These are phyloP conservation scores for Monosporascus ibericus DNA, from an alignment of 2,329 filamentous ascomycete species.

Conservation along the genomic window DNA sequence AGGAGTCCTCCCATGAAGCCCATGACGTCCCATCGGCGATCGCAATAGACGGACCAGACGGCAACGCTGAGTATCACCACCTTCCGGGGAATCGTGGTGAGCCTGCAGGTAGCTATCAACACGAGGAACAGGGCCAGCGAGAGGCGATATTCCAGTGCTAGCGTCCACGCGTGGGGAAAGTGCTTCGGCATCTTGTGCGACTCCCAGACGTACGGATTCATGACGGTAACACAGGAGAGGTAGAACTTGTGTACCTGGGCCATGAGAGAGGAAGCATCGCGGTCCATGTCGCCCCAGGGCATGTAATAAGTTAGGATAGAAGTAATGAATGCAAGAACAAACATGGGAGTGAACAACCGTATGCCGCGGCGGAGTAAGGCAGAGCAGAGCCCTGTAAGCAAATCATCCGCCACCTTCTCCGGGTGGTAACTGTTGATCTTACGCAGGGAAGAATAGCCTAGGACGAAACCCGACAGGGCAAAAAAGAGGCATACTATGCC, in stretches of 20 bases:
- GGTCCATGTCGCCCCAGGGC: neutral
- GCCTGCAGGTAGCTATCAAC: neutral
- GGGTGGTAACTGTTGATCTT: neutral
- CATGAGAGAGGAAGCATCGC: neutral
- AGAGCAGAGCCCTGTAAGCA: conserved; percentile 1
- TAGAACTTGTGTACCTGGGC: neutral
- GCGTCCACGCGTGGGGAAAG: conserved; percentile 1
- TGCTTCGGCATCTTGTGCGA: neutral
- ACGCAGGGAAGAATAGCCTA: neutral
- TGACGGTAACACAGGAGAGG: neutral
- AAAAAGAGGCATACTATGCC: conserved; percentile 3
- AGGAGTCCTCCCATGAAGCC: conserved; percentile 1
- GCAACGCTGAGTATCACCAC: neutral
- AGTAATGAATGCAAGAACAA: neutral
- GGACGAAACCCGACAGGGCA: conserved; percentile 3
- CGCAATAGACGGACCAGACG: conserved; percentile 2
- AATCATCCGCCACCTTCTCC: neutral
- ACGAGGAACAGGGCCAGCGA: conserved; percentile 2
- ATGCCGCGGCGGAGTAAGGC: conserved; percentile 1
- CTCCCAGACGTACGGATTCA: conserved; percentile 2
- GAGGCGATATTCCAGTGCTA: conserved; percentile 2
- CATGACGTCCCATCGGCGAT: conserved; percentile 3
- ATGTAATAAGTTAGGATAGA: neutral
- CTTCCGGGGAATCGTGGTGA: conserved; percentile 1
- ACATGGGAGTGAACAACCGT: conserved; percentile 1